Evolutionary conservation across 495 filamentous ascomycete genomes (phyloP), one percentile per base, ranked within the genome.

Genomic region (Lindgomyces ingoldianus): DNA sequence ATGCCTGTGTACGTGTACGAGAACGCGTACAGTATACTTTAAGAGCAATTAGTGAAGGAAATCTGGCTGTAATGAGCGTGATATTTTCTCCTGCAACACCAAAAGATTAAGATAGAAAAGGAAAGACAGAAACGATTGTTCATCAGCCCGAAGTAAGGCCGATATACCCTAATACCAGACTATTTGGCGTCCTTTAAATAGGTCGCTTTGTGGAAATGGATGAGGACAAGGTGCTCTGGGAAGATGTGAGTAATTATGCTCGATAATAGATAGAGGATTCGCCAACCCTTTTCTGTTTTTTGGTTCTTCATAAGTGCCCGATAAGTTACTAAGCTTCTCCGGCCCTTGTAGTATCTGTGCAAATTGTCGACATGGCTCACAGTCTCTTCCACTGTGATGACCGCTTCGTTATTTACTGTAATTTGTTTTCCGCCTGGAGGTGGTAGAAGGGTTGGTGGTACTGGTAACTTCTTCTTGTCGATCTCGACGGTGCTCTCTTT

Each of bases 401-500:
- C 2, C 39, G 48, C 60, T 26, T 48, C 18, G 18, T 26, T 39
- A 16, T 46, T 52, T 25, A 54, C 19, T n/a, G 55, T 41, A 3
- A 48, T n/a, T 1, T 54, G 25, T 14, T 55, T 65, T 8, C 46
- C 55, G 19, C 2, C 48, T 16, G 62, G 62, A 22, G 62, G n/a
- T 12, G 55, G 55, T 1, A 47, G 48, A 11, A 60, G 56, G 3
- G 29, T 22, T 14, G 62, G 62, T 16, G 62, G 42, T 10, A 39
- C 4, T 33, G 56, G 56, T 4, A 60, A 24, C n/a, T 65, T 65
- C 19, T 26, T 39, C 39, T 65, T 55, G 41, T 53, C 29, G 27
- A 65, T 29, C 36, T 59, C 56, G 10, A 65, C 55, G 18, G 48
- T 65, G 14, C 59, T 55, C 44, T 65, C 62, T 27, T 39, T 54